Evolutionary conservation across 208 protist species (phyloP).

Genomic region (Trypanosoma rangeli): DNA sequence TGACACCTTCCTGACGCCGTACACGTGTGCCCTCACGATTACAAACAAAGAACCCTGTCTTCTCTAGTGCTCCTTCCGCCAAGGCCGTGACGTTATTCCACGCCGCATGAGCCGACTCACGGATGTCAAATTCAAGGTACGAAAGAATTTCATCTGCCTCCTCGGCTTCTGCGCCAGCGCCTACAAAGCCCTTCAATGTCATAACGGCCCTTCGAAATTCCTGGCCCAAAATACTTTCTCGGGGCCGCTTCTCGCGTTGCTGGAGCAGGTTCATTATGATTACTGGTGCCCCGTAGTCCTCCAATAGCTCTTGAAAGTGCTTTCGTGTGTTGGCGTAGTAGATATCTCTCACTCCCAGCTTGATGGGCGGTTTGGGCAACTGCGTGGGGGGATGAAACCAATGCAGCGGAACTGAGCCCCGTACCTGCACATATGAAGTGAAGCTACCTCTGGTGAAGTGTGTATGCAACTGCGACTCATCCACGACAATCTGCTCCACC

Average conservation of each 20-base stretch:
- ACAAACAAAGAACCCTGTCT: constrained; percentile 57
- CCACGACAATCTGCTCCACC: constrained; percentile 86
- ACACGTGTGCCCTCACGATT: constrained; percentile 12
- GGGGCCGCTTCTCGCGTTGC: constrained; percentile 80
- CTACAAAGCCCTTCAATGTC: constrained; percentile 37
- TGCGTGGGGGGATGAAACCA: constrained; percentile 75
- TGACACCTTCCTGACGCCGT: constrained; percentile 80
- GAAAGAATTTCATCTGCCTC: constrained; percentile 49
- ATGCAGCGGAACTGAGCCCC: constrained; percentile 81
- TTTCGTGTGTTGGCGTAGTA: constrained; percentile 59
- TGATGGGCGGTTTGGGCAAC: constrained; percentile 88
- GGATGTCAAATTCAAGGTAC: constrained; percentile 88
- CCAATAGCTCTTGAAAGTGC: constrained; percentile 93
- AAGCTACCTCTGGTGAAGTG: constrained; percentile 35
- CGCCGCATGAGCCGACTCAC: constrained; percentile 48
- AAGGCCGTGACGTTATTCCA: constrained; percentile 72
- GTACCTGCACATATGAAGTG: constrained; percentile 80
- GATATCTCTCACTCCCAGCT: constrained; percentile 40
- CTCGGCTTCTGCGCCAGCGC: constrained; percentile 21
- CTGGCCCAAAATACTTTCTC: constrained; percentile 76
- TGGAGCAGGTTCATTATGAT: constrained; percentile 93
- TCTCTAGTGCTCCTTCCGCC: constrained; percentile 43
- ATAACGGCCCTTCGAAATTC: constrained; percentile 72
- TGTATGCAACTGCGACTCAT: constrained; percentile 37
- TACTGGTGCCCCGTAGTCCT: constrained; percentile 90